Evolutionary conservation across 345 rosid species (phyloP), one percentile per base, ranked within the genome.

Genomic region (Aquilaria yunnanensis): DNA sequence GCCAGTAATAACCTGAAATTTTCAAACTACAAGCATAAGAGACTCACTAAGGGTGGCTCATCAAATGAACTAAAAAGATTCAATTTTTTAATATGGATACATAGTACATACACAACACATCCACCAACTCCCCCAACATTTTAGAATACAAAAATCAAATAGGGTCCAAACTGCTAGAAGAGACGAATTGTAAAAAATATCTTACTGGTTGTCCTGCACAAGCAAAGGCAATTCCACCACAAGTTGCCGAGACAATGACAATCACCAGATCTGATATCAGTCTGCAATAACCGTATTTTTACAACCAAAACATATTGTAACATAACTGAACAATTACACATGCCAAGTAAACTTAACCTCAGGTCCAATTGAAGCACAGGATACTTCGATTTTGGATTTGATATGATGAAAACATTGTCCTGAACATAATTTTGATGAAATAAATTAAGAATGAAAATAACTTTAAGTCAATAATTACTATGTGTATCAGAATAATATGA

Each of bases 161-260:
- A 30, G 14, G 58, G 58, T 31, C 29, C 14, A 5, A 55, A 54
- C 3, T 54, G 32, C 32, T 12, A 54, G 49, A 70, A 61, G 53
- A 66, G 8, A 60, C 33, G 65, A 53, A 34, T 57, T 11, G 51
- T 6, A 79, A 50, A 49, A 57, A 23, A 43, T 48, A 54, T 48
- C 92, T 72, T 61, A 93, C 99, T 84, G 96, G 96, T 77, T 90
- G 99, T 69, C 99, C 97, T 80, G 96, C 96, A 77, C 92, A 93
- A 61, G 97, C 99, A 78, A 93, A 93, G 54, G 97, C 99, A 66
- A 93, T 88, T 65, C 99, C 99, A 77, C 97, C 99, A 74, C 96
- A 93, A 75, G 97, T 86, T 65, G 97, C 99, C 69, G 97, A 93
- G 70, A 93, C 97, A 72, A 90, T 93, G 85, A 88, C 92, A 66